Conservation (phyloP, 441 rosid genomes). For the Eutrema salsugineum region DNA sequence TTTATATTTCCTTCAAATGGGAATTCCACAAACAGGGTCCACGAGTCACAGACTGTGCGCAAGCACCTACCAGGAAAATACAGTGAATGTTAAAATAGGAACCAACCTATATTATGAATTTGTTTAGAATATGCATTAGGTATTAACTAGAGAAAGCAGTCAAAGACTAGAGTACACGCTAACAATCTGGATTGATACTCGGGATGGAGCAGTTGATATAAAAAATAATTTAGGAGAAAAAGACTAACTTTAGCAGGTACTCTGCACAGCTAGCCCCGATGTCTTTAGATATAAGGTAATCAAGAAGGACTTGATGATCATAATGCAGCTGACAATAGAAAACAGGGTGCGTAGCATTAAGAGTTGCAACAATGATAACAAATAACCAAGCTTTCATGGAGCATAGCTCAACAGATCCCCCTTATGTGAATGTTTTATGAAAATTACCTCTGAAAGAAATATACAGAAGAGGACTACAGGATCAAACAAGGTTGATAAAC, state of each 20-base stretch:
- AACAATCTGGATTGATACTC: background rate
- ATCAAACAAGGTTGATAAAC: conserved; percentile 49
- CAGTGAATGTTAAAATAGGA: conserved; percentile 9
- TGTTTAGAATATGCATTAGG: background rate
- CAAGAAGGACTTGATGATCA: conserved; percentile 92
- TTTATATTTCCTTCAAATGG: conserved; percentile 31
- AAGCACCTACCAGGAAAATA: conserved; percentile 50
- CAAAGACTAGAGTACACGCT: background rate
- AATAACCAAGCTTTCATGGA: background rate
- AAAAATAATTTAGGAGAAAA: background rate
- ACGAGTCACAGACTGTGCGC: conserved; percentile 53
- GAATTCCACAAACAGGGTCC: conserved; percentile 57
- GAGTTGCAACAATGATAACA: background rate
- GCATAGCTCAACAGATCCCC: conserved; percentile 12
- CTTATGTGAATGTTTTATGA: conserved; percentile 5
- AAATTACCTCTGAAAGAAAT: conserved; percentile 74
- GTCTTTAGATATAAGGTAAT: conserved; percentile 89
- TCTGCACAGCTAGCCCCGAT: conserved; percentile 73
- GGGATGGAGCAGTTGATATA: background rate
- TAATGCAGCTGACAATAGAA: conserved; percentile 59
- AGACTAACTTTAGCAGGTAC: conserved; percentile 66
- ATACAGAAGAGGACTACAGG: conserved; percentile 71
- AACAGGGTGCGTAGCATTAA: background rate
- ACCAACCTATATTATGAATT: background rate
- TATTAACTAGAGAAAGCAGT: background rate